Percentiles rank a stretch among this genome's conserved stretches.
Conservation (phyloP, 345 rosid genomes). For the Clarkia xantiana region DNA sequence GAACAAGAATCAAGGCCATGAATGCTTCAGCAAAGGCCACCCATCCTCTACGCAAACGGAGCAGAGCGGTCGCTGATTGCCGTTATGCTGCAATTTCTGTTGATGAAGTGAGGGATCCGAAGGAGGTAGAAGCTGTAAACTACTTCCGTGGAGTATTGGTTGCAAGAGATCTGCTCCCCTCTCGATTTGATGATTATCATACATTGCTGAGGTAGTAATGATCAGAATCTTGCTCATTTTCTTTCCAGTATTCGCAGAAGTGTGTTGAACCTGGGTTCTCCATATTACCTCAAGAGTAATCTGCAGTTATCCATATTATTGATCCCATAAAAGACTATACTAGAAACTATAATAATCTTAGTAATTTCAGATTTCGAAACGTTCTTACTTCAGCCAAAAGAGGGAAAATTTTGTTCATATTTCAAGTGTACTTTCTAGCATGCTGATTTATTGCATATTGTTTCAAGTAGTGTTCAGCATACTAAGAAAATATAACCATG, state of each 20-base stretch:
- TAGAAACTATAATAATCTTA: no score
- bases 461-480: no score
- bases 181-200: conserved; percentile 73
- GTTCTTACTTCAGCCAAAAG: no score
- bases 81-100: conserved; percentile 36
- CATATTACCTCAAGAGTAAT: not conserved
- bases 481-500: conserved; percentile 7
- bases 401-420: no score
- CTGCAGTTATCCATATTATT: no score
- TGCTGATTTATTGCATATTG: not conserved
- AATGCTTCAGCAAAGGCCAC: conserved; percentile 61
- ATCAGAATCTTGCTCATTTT: not conserved
- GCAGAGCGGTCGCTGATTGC: conserved; percentile 48
- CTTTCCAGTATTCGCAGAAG: no score
- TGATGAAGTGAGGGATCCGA: conserved; percentile 63
- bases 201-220: conserved; percentile 61
- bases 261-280: no score
- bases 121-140: conserved; percentile 62
- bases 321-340: no score
- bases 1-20: conserved; percentile 43
- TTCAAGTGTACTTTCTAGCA: not conserved
- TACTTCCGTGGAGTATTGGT: conserved; percentile 53
- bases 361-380: no score
- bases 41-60: conserved; percentile 53
- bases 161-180: conserved; percentile 49